A percentile compares a stretch with the other conserved stretches of the same genome.
These are phyloP conservation scores for Aspergillus sclerotialis DNA, from an alignment of 2,329 filamentous ascomycete species.

Conservation along the genomic window DNA sequence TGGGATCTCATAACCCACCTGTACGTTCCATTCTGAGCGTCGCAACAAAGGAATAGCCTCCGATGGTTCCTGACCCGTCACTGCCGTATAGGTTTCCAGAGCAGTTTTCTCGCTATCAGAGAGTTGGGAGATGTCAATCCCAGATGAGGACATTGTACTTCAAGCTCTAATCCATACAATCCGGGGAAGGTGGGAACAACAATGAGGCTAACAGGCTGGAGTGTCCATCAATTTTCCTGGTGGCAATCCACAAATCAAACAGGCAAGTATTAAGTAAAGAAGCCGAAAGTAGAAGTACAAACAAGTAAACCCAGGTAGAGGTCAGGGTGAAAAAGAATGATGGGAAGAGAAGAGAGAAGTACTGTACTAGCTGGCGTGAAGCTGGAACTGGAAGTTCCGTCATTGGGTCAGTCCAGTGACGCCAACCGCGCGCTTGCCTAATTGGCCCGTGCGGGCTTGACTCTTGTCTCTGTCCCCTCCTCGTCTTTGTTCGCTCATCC, in stretches of 20 bases:
- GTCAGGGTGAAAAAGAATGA: neutral
- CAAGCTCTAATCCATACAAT: constrained; percentile 15
- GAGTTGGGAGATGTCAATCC: constrained; percentile 56
- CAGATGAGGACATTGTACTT: constrained; percentile 41
- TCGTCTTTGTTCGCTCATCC: neutral
- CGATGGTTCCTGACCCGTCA: constrained; percentile 74
- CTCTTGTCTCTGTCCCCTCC: neutral
- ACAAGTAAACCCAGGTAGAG: neutral
- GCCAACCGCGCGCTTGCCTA: constrained; percentile 15
- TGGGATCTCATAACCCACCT: constrained; percentile 44
- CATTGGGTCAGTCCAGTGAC: constrained; percentile 12
- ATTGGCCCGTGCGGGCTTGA: constrained; percentile 11
- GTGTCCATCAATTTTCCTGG: neutral
- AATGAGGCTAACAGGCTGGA: neutral
- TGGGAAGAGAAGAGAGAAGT: neutral
- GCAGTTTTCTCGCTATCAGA: constrained; percentile 72
- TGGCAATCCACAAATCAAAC: neutral
- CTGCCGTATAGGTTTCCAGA: constrained; percentile 78
- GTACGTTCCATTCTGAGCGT: constrained; percentile 92
- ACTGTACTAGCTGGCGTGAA: no score
- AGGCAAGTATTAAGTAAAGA: neutral
- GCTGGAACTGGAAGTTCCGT: no score
- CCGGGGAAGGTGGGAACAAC: constrained; percentile 1
- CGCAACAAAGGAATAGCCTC: constrained; percentile 73
- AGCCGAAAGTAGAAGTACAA: neutral